These are phyloP conservation scores for Colletotrichum sp. DNA, from an alignment of 2,329 filamentous ascomycete genomes.

Conservation along the genomic window DNA sequence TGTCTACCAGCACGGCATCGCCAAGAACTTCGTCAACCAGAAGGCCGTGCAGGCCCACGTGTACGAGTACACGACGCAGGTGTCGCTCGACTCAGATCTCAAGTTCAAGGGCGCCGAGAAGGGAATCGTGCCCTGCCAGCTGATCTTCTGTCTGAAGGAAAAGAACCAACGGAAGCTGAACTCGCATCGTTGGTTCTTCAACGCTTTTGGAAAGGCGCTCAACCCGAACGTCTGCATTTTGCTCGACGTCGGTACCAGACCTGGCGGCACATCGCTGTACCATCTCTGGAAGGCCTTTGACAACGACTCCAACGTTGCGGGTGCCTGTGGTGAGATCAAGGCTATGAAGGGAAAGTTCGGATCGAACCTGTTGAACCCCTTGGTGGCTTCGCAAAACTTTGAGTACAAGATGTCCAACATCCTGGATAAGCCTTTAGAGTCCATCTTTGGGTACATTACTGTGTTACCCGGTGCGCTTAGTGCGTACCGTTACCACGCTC, in stretches of 20 bases:
- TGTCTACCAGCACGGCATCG: slow-evolving; percentile 97
- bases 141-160: slow-evolving; percentile 98
- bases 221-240: slow-evolving; percentile 97
- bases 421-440: slow-evolving; percentile 94
- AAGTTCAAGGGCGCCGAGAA: slow-evolving; percentile 99
- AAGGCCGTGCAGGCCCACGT: slow-evolving; percentile 95
- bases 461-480: slow-evolving; percentile 94
- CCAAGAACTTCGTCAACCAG: slow-evolving; percentile 97
- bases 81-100: slow-evolving; percentile 91
- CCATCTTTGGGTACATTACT: slow-evolving; percentile 97
- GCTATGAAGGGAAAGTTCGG: slow-evolving; percentile 91
- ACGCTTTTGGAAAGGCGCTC: slow-evolving; percentile 90
- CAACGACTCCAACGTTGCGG: slow-evolving; percentile 95
- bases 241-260: slow-evolving; percentile 94
- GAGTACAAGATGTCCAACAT: slow-evolving; percentile 99
- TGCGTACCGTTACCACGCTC: slow-evolving; percentile 92
- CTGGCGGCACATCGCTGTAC: slow-evolving; percentile 88
- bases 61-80: slow-evolving; percentile 98
- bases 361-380: slow-evolving; percentile 84
- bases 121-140: slow-evolving; percentile 96
- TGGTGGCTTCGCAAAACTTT: slow-evolving; percentile 97
- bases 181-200: slow-evolving; percentile 99
- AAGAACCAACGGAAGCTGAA: slow-evolving; percentile 98
- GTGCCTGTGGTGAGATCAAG: slow-evolving; percentile 96
- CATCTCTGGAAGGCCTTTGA: slow-evolving; percentile 99